Evolutionary conservation across 192 early-diverging fungal genomes (phyloP).

Genomic region (Cladochytrium replicatum): DNA sequence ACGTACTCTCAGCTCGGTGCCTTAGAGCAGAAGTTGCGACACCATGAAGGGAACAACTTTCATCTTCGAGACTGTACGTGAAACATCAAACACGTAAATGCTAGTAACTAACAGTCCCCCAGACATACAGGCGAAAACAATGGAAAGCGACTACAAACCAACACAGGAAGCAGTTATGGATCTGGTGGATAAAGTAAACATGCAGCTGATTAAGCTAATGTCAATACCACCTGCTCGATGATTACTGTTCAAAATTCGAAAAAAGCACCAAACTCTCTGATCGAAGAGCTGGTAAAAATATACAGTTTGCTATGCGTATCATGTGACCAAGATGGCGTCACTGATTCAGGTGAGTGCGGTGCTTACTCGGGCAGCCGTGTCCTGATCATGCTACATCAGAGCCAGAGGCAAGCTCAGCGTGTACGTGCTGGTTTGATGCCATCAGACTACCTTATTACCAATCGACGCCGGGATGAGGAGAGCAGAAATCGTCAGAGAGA

Average conservation of each 20-base stretch:
- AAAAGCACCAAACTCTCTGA: too few species aligned
- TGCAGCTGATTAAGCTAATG: conserved; percentile 33
- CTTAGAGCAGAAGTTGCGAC: conserved; percentile 38
- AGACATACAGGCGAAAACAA: conserved; percentile 42
- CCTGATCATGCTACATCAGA: too few species aligned
- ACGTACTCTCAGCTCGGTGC: conserved; percentile 38
- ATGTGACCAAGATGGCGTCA: too few species aligned
- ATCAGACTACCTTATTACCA: conserved; percentile 32
- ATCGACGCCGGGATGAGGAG: conserved; percentile 32
- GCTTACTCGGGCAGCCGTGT: too few species aligned
- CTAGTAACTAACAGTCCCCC: conserved; percentile 3
- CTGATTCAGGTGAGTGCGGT: too few species aligned
- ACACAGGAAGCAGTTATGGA: conserved; percentile 28
- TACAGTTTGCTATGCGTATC: too few species aligned
- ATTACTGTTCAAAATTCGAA: too few species aligned
- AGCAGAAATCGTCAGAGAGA: conserved; percentile 19
- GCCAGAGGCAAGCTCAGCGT: too few species aligned
- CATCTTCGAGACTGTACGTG: conserved; percentile 45
- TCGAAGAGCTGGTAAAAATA: too few species aligned
- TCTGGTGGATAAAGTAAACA: conserved; percentile 40
- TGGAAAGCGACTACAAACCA: conserved; percentile 47
- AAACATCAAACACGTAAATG: not conserved
- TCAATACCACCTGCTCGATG: conserved; percentile 13
- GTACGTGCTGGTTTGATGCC: too few species aligned
- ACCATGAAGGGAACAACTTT: conserved; percentile 40